Percentiles rank a stretch among this genome's conserved stretches.
Evolutionary conservation across 495 filamentous ascomycete species (phyloP).

Genomic region (Penicillium herquei): DNA sequence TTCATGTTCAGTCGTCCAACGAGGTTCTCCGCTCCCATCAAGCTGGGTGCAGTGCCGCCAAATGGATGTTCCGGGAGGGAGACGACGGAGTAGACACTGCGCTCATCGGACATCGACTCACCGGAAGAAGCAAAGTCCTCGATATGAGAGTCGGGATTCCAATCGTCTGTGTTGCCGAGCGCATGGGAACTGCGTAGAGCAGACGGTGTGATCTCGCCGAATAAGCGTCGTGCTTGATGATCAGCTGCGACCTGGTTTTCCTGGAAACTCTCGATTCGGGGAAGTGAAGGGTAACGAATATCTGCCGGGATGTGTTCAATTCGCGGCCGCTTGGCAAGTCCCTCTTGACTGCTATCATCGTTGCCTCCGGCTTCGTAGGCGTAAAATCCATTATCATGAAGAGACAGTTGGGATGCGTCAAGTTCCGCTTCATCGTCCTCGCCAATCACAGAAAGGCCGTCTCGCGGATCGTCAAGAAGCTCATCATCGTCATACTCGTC

Average conservation of each 20-base stretch:
- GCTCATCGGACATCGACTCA: slow-evolving; percentile 46
- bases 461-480: slow-evolving; percentile 50
- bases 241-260: slow-evolving; percentile 29
- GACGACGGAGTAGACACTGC: slow-evolving; percentile 38
- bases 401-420: slow-evolving; percentile 67
- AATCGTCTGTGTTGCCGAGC: slow-evolving; percentile 35
- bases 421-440: slow-evolving; percentile 48
- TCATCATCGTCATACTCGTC: slow-evolving; percentile 49
- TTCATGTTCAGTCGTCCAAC: slow-evolving; percentile 68
- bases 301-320: slow-evolving; percentile 31
- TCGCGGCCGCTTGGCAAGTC: slow-evolving; percentile 40
- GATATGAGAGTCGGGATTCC: slow-evolving; percentile 27
- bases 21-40: slow-evolving; percentile 65
- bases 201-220: slow-evolving; percentile 76
- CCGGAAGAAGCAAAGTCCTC: slow-evolving; percentile 41
- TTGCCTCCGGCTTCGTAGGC: slow-evolving; percentile 24
- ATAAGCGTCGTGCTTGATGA: slow-evolving; percentile 55
- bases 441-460: slow-evolving; percentile 43
- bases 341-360: slow-evolving; percentile 32
- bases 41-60: slow-evolving; percentile 51
- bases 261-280: slow-evolving; percentile 41
- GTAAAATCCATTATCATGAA: slow-evolving; percentile 30
- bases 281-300: slow-evolving; percentile 44
- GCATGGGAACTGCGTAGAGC: slow-evolving; percentile 64
- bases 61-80: slow-evolving; percentile 42